phyloP scores from a whole-genome alignment of 257 asterid genomes.

The Nicotiana attenuata region DNA sequence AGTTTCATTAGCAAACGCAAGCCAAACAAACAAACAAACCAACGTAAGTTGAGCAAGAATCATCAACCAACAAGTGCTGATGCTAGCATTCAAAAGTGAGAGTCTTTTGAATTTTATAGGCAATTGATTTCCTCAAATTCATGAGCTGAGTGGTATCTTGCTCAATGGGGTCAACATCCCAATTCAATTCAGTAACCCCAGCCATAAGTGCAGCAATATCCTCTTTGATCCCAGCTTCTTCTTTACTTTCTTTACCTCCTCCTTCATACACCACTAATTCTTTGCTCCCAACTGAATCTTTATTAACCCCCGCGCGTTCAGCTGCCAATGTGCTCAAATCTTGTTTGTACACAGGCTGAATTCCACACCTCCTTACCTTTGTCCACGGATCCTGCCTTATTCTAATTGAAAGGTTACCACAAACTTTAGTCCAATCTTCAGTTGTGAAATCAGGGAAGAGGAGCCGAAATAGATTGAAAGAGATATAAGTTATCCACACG shows the following conservation, averaged over 20 bases:
- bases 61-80: neutral
- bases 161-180: slow-evolving; percentile 12
- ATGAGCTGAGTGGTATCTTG: slow-evolving; percentile 10
- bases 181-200: slow-evolving; percentile 11
- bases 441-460: neutral
- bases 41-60: neutral
- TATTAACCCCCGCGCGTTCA: neutral
- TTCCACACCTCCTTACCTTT: slow-evolving; percentile 13
- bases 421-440: slow-evolving; percentile 14
- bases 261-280: neutral
- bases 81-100: slow-evolving; percentile 16
- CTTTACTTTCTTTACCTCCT: neutral
- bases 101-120: slow-evolving; percentile 15
- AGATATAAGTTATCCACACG: slow-evolving; percentile 14
- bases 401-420: slow-evolving; percentile 7
- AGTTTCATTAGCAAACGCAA: neutral
- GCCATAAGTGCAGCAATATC: neutral
- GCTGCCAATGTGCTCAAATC: neutral
- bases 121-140: neutral
- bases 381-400: slow-evolving; percentile 7
- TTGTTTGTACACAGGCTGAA: slow-evolving; percentile 5
- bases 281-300: neutral
- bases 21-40: neutral
- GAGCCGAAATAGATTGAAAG: slow-evolving; percentile 5
- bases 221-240: neutral